Base-by-base conservation (phyloP, 495 filamentous ascomycete genomes). In the Cladorrhinum samala region DNA sequence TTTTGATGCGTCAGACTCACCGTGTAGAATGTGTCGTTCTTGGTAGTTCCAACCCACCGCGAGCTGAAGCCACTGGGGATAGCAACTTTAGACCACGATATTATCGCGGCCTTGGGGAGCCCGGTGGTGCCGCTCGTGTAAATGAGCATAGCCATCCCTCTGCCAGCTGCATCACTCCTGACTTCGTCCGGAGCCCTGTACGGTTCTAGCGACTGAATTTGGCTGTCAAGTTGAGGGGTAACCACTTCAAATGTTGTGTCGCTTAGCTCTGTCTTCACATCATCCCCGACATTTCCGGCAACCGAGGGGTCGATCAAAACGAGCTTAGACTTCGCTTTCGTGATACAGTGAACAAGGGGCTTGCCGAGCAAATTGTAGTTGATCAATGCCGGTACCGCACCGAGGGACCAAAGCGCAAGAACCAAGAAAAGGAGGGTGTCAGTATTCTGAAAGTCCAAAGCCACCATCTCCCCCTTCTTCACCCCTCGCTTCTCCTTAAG, bases 351-450 rank as follows among this genome's bases (percentile, higher is more conserved):
- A 23, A 84, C 64, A 53, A 98, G 71, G 2, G 91, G 77, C 23
- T 88, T 81, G 11, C 84, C 86, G 1, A 77, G 75, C 41, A 97
- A 67, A 59, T 96, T 97, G 68, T 93, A 95, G 66, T 98, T 98
- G 71, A 98, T 87, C 54, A 94, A 88, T 0, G 92, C 93, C n/a
- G 92, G 91, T 21, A 79, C 80, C 0, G 88, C 91, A 0, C 93
- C 93, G 38, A 97, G 82, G 16, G 84, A 83, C 91, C 92, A 96
- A 25, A 96, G 68, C 0, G 86, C 93, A 19, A 95, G 75, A 73
- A 83, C 80, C n/a, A 96, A 53, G 71, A 95, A 94, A 9, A 95
- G 58, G 61, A 91, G 93, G 4, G 80, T 79, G 13, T 88, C 84
- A 20, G 82, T 88, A 62, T 98, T 98, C 72, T 86, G 87, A 57